Conservation (phyloP, 2,329 filamentous ascomycete genomes). For the Fusarium armeniacum region DNA sequence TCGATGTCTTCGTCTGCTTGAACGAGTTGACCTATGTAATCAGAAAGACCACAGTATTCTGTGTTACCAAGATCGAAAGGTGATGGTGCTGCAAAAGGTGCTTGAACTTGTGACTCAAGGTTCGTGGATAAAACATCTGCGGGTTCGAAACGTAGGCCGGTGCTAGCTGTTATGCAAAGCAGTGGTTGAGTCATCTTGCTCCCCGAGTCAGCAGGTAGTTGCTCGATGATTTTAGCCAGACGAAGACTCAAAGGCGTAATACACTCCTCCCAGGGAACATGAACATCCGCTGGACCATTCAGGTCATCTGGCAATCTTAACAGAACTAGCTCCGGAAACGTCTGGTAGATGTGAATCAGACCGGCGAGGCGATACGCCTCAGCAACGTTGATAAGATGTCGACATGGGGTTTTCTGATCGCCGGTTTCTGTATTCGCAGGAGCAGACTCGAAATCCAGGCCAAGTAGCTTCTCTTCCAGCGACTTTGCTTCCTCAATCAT, state of each 20-base stretch:
- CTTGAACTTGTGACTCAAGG: neutral
- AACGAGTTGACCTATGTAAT: constrained; percentile 30
- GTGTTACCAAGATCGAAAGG: constrained; percentile 11
- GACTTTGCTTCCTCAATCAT: constrained; percentile 53
- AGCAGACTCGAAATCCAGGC: constrained; percentile 46
- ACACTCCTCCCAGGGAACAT: constrained; percentile 52
- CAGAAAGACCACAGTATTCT: constrained; percentile 33
- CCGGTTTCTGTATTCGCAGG: constrained; percentile 47
- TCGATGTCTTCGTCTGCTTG: constrained; percentile 38
- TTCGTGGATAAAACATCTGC: neutral
- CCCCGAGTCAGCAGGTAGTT: constrained; percentile 53
- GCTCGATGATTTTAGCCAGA: constrained; percentile 49
- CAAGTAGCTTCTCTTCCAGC: constrained; percentile 53
- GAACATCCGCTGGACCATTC: neutral
- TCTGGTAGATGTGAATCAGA: constrained; percentile 58
- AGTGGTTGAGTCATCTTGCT: constrained; percentile 55
- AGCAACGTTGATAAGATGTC: constrained; percentile 54
- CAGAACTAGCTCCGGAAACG: constrained; percentile 54
- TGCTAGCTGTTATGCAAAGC: constrained; percentile 54
- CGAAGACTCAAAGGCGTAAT: constrained; percentile 52
- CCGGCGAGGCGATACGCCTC: constrained; percentile 57
- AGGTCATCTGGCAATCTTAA: constrained; percentile 48
- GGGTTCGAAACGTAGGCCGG: constrained; percentile 48
- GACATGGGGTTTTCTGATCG: constrained; percentile 47
- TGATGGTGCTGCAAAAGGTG: neutral